Evolutionary conservation across 352 stramenopile species (phyloP).

Genomic region (Globisporangium viniferum): DNA sequence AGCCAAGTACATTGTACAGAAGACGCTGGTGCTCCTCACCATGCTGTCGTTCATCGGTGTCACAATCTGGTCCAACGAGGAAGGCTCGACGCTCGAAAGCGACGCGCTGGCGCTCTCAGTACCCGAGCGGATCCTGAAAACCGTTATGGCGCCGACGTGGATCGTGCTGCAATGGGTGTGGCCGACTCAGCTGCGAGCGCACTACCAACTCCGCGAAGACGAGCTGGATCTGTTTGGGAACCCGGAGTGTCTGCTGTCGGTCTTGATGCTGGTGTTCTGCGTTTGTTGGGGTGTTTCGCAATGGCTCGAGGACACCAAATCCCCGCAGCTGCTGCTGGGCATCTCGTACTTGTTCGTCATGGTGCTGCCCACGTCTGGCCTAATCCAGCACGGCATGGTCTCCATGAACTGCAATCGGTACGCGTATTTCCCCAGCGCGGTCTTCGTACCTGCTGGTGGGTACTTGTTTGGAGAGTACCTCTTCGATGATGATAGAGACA

Average conservation of each 20-base stretch:
- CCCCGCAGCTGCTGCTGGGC: background rate
- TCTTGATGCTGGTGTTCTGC: conserved; percentile 13
- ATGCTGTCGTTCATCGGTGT: conserved; percentile 26
- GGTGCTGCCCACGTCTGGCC: background rate
- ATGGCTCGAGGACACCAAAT: background rate
- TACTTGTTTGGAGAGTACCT: background rate
- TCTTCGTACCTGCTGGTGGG: background rate
- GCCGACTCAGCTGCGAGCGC: conserved; percentile 41
- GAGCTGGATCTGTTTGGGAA: conserved; percentile 27
- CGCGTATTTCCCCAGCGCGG: background rate
- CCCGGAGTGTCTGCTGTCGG: conserved; percentile 33
- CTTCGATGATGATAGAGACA: background rate
- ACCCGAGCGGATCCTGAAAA: background rate
- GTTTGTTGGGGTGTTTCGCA: background rate
- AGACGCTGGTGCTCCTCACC: background rate
- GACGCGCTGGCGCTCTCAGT: conserved; percentile 37
- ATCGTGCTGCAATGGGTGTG: conserved; percentile 35
- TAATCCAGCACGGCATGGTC: background rate
- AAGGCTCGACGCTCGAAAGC: conserved; percentile 22
- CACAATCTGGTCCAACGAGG: conserved; percentile 43
- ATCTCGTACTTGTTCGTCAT: background rate
- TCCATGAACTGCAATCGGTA: background rate
- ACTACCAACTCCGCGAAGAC: conserved; percentile 47
- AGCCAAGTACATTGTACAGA: background rate
- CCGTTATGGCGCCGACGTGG: conserved; percentile 23